These are phyloP conservation scores for Colletotrichum viniferum DNA, from an alignment of 2,329 filamentous ascomycete species.

Conservation along the genomic window DNA sequence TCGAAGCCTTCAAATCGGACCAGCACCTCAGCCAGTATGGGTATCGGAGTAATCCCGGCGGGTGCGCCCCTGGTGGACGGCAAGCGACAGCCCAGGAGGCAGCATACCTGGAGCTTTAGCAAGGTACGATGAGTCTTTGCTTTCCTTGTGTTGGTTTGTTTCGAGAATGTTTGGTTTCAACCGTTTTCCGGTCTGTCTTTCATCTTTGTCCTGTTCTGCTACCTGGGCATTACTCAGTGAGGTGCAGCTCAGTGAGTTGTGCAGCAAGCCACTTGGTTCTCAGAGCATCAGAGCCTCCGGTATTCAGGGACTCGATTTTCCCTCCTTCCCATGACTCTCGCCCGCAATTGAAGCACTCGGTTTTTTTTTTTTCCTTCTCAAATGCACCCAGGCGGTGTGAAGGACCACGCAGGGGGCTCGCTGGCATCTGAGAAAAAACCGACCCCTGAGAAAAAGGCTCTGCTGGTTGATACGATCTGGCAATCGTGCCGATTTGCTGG, in stretches of 20 bases:
- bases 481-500: constrained; percentile 20
- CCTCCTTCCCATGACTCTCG: neutral
- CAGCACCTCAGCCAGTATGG: neutral
- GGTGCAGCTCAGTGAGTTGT: neutral
- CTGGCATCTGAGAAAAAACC: neutral
- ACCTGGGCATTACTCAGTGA: neutral
- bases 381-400: constrained; percentile 12
- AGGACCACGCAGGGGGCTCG: constrained; percentile 9
- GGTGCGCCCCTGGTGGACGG: constrained; percentile 6
- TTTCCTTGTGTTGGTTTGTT: neutral
- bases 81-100: constrained; percentile 28
- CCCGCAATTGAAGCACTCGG: neutral
- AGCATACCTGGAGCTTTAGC: constrained; percentile 47
- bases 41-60: constrained; percentile 20
- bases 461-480: constrained; percentile 11
- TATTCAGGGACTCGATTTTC: neutral
- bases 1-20: neutral
- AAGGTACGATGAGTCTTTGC: constrained; percentile 32
- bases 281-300: neutral
- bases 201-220: neutral
- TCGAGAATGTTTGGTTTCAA: neutral
- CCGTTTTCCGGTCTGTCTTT: neutral
- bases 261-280: neutral
- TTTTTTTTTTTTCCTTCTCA: neutral
- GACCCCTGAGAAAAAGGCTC: neutral